Base-by-base conservation (phyloP, 495 filamentous ascomycete species). In the Aspergillus asperescens region DNA sequence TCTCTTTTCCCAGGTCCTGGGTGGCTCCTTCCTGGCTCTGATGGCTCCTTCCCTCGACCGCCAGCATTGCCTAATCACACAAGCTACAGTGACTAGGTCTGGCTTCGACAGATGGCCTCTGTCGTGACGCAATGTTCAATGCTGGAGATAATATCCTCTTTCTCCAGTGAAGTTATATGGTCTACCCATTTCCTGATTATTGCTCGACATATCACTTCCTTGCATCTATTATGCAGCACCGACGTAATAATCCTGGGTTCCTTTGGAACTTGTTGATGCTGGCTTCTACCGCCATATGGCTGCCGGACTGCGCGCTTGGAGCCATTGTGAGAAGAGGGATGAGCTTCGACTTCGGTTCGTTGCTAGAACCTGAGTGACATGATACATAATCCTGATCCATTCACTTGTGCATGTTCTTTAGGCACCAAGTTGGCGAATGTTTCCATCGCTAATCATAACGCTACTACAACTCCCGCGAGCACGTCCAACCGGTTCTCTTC, bases 401-500 rank as follows among this genome's bases (percentile, higher is more conserved):
- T 16, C 7, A 7, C 7, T 27, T 32, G 4, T 31, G 15, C 12
- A 22, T 20, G 7, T 7, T n/a, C 10, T 13, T 23, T 39, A 52
- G 50, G 41, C 13, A 37, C 39, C n/a, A 37, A 7, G 18, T 9
- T 54, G 29, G 20, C 7, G 1, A 47, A 53, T 31, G 38, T 39
- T 9, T 51, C 50, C 19, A 47, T 43, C 15, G 32, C 42, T n/a
- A 34, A 49, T 16, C 39, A 25, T 18, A 50, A 50, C 10, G 28
- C 19, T 18, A 57, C 39, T 24, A 27, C 35, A 13, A 8, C 22
- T 7, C 46, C 19, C 1, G 48, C 42, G 5, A 31, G 37, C 13
- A 24, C 27, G 85, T 83, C 57, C 89, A 48, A 16, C 15, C 39
- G 50, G 8, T 27, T 46, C 20, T 91, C 70, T 84, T 83, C 2